phyloP scores from a whole-genome alignment of 202 grass and related monocot species.

The Panicum hallii region DNA sequence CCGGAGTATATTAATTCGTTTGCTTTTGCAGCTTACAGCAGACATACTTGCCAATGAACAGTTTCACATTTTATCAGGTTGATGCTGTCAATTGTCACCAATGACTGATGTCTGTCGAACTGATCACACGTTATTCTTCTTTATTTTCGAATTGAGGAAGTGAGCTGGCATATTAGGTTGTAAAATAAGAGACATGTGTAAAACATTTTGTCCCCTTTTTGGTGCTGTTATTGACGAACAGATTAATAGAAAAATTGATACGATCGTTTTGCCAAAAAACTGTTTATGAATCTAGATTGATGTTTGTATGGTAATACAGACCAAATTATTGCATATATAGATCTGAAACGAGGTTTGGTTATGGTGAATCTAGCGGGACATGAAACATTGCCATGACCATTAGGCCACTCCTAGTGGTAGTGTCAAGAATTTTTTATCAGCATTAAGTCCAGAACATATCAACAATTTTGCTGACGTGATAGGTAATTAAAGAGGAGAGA shows the following conservation, averaged over 20 bases:
- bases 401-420: too few relatives aligned
- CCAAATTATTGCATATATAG: too few relatives aligned
- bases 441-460: too few relatives aligned
- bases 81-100: not conserved
- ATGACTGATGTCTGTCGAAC: not conserved
- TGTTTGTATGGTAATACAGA: too few relatives aligned
- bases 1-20: not conserved
- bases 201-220: not conserved
- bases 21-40: conserved; percentile 9
- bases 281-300: too few relatives aligned
- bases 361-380: too few relatives aligned
- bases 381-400: too few relatives aligned
- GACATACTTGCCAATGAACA: conserved; percentile 6
- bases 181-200: conserved; percentile 26
- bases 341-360: too few relatives aligned
- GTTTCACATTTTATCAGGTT: not conserved
- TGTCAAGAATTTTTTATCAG: too few relatives aligned
- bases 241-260: not conserved
- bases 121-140: not conserved
- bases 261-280: not conserved
- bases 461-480: too few relatives aligned
- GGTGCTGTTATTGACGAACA: not conserved
- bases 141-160: conserved; percentile 3
- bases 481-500: too few relatives aligned
- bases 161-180: conserved; percentile 1